phyloP scores from a whole-genome alignment of 2,329 filamentous ascomycete genomes.

The Albifimbria verrucaria region DNA sequence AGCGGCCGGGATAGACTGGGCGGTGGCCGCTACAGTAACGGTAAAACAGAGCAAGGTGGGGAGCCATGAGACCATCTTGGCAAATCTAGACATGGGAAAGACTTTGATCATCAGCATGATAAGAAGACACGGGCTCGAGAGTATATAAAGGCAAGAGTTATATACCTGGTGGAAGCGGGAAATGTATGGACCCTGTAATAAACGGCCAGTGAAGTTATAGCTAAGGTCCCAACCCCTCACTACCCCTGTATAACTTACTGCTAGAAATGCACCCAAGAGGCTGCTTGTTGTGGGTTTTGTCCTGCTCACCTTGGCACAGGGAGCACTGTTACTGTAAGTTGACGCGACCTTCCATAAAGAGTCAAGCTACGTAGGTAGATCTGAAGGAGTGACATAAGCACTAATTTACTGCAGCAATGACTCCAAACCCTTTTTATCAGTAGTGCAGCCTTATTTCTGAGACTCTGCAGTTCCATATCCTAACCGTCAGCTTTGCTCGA shows the following conservation, averaged over 20 bases:
- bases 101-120: not conserved
- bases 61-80: not conserved
- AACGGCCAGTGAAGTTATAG: not conserved
- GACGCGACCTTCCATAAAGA: constrained; percentile 1
- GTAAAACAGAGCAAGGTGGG: not conserved
- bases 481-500: too few relatives aligned
- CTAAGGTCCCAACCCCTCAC: constrained; percentile 1
- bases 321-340: not conserved
- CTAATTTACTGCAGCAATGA: not conserved
- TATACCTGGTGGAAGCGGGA: constrained; percentile 2
- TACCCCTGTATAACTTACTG: not conserved
- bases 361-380: not conserved
- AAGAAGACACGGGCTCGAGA: not conserved
- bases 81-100: not conserved
- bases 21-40: not conserved
- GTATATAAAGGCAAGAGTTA: not conserved
- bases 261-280: not conserved
- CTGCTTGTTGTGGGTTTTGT: not conserved
- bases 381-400: not conserved
- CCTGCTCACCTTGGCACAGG: not conserved
- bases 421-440: not conserved
- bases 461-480: not conserved
- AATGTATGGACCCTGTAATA: not conserved
- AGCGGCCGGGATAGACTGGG: constrained; percentile 29
- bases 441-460: not conserved